Evolutionary conservation across 345 rosid species (phyloP).

Genomic region (Syzygium aromaticum): DNA sequence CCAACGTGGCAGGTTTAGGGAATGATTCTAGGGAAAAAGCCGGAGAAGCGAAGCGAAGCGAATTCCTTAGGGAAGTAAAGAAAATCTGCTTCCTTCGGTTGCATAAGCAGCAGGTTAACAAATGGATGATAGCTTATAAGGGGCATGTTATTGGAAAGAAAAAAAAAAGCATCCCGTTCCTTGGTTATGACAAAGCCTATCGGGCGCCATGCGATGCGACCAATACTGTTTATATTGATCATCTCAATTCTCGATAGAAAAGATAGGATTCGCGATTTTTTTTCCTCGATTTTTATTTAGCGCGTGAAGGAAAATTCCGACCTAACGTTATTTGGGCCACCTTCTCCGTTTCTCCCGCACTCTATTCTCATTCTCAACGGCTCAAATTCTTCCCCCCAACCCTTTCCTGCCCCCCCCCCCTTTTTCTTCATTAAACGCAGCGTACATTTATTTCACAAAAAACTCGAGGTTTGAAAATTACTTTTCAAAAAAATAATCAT

Average conservation of each 20-base stretch:
- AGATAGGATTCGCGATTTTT: background rate
- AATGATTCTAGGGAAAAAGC: background rate
- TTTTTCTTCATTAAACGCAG: background rate
- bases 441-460: no score
- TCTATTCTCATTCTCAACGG: background rate
- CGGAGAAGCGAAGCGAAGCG: rapidly evolving
- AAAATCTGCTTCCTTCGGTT: background rate
- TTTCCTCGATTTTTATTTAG: background rate
- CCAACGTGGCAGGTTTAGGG: background rate
- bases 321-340: background rate
- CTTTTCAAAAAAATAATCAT: no score
- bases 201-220: background rate
- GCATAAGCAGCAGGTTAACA: background rate
- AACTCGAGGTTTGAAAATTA: no score
- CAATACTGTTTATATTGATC: background rate
- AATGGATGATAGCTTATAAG: background rate
- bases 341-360: background rate
- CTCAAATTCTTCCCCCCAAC: background rate
- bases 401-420: background rate
- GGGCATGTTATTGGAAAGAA: background rate
- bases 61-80: background rate
- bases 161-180: background rate
- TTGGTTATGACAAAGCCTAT: background rate
- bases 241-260: background rate
- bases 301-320: background rate